A percentile compares a stretch with the other conserved stretches of the same genome.
phyloP scores from a whole-genome alignment of 805 yeast species.

The Spathaspora gorwiae region DNA sequence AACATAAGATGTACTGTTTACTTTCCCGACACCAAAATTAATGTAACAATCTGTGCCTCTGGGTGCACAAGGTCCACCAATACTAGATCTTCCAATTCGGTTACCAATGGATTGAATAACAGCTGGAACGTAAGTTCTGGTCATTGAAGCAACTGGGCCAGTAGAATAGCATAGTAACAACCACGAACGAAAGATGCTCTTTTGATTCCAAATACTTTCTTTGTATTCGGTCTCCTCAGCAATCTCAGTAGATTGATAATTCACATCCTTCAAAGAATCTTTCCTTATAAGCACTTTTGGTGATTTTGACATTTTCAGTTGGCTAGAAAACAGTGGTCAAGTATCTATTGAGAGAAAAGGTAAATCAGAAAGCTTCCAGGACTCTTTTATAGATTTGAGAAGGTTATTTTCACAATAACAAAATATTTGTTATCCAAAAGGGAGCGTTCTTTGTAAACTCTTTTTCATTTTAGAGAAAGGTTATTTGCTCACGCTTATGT shows the following conservation, averaged over 20 bases:
- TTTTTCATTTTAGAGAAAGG: no score
- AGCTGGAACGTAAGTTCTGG: slow-evolving; percentile 38
- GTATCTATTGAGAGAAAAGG: no score
- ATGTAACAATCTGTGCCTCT: slow-evolving; percentile 37
- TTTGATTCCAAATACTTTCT: slow-evolving; percentile 14
- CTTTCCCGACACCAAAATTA: slow-evolving; percentile 27
- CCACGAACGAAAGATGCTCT: slow-evolving; percentile 27
- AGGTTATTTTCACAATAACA: no score
- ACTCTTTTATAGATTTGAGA: no score
- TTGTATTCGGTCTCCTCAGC: neutral
- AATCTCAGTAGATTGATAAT: neutral
- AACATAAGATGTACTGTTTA: slow-evolving; percentile 33
- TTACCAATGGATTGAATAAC: slow-evolving; percentile 34
- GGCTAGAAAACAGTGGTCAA: no score
- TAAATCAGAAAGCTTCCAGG: no score
- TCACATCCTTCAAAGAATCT: no score
- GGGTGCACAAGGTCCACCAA: slow-evolving; percentile 19
- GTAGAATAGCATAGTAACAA: slow-evolving; percentile 35
- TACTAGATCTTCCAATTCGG: slow-evolving; percentile 21
- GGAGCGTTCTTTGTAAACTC: no score
- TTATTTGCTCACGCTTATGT: neutral
- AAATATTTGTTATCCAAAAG: no score
- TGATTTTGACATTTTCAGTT: no score
- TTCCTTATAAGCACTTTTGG: no score
- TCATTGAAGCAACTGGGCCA: slow-evolving; percentile 41